Base-by-base conservation (phyloP, 2,329 filamentous ascomycete genomes). In the Ophiocordyceps camponoti-rufipedis region DNA sequence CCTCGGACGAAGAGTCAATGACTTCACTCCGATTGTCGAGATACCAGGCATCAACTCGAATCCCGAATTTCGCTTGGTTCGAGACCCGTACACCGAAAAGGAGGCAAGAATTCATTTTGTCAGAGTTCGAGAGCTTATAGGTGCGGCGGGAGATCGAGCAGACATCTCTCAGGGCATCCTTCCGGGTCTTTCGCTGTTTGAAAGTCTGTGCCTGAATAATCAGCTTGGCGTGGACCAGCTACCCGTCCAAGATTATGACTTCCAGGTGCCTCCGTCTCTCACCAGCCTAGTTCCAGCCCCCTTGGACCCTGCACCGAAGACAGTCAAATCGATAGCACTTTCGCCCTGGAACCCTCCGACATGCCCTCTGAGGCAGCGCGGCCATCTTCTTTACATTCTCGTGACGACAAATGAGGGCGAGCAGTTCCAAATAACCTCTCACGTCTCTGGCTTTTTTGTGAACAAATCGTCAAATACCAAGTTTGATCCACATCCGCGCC, bases 21-120 rank as follows among this genome's bases (percentile, higher is more conserved):
- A 98, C 64, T 96, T 91, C 56, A 75, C 93, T 48, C 82, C 93
- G 61, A 75, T 98, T 50, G 87, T 85, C 46, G 89, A 98, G 59
- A 83, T 98, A 46, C 74, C 82, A 43, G 86, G 77, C 47, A 74
- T 98, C 46, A 75, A 77, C 45, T 65, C 81, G 32, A 80, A 87
- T 50, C 83, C 88, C 33, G 82, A 88, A 56, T 74, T 95, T 48
- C 75, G 74, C 45, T 68, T 98, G 54, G 78, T 95, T 46, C 83
- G 95, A 65, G 91, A 98, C 58, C 85, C 93, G 42, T 98, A 98
- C 63, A 98, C 86, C 41, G 91, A 98, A 68, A 96, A 94, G 68
- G 91, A 98, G 66, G 89, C 91, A 29, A 81, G 93, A 52, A 83
- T 98, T 71, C 91, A 98, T 64, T 69, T 96, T 51, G 78, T 98